Evolutionary conservation across 345 rosid genomes (phyloP), one percentile per base, ranked within the genome.

Genomic region (Leavenworthia alabamica): DNA sequence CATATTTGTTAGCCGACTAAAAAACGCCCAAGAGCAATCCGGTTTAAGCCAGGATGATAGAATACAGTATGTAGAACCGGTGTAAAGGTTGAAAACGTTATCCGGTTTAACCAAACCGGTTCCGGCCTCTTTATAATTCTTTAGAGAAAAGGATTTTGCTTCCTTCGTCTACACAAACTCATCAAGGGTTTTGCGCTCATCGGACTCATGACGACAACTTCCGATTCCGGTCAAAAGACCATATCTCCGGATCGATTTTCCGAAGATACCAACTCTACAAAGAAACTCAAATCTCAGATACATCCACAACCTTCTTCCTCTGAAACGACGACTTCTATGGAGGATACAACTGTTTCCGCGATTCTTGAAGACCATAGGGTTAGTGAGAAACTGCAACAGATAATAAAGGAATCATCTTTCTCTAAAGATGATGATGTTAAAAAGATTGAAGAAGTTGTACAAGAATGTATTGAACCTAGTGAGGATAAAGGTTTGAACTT

Each of bases 281-380:
- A 66, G 67, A 62, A 72, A 59, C 49, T 40, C 2, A 67, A 62
- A 60, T 15, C 35, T 72, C 72, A 68, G 65, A 46, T 69, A 27
- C 56, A 46, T 66, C 73, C 16, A 48, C 75, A 59, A 41, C 60
- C 29, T 31, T 60, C 39, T 41, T 59, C 10, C 36, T 58, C 72
- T 1, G 64, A 45, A 59, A 20, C 44, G 35, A 31, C 11, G 11
- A 8, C 35, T 31, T 8, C 5, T 15, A 29, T 19, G 17, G 62
- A 36, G 8, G 43, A 33, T 57, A 70, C 51, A 39, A 52, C 66
- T 24, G 71, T 11, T 47, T 74, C 79, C 35, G 53, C 43, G 17
- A 45, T 40, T 75, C 73, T 41, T 48, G 66, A 22, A 11, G 44
- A 28, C 13, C 62, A 41, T 19, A 47, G 0, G 42, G 56, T 32